Percentiles rank a stretch among this genome's conserved stretches.
These are phyloP conservation scores for Diaporthe eres DNA, from an alignment of 2,329 filamentous ascomycete species.

Conservation along the genomic window DNA sequence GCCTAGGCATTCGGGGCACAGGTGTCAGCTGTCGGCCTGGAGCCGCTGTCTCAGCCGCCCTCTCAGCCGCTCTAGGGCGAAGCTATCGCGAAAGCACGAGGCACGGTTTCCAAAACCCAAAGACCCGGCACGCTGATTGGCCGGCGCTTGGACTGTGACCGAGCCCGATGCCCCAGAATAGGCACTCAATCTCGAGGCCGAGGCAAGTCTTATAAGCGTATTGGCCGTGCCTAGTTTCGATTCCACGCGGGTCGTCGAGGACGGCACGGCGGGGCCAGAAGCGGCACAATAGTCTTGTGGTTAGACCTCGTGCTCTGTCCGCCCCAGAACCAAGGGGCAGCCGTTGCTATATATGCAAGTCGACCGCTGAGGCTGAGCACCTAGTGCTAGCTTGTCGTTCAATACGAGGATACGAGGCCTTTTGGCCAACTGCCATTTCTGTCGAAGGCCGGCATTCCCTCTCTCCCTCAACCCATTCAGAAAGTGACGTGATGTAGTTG, in stretches of 20 bases:
- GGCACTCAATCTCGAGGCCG: neutral
- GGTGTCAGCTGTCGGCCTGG: slow-evolving; percentile 9
- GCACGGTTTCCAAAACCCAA: neutral
- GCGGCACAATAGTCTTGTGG: neutral
- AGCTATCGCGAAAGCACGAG: neutral
- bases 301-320: slow-evolving; percentile 15
- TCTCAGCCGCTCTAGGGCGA: neutral
- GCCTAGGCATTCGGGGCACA: neutral
- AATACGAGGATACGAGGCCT: too few relatives aligned
- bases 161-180: neutral
- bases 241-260: neutral
- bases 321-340: neutral
- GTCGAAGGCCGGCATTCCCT: neutral
- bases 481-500: neutral
- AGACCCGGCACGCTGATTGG: neutral
- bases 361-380: neutral
- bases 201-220: too few relatives aligned
- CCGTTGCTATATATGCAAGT: neutral
- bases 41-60: neutral
- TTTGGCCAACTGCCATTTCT: neutral
- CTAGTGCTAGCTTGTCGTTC: neutral
- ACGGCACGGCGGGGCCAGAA: neutral
- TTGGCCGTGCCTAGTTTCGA: neutral
- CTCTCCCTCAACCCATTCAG: neutral
- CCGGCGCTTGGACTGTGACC: neutral